A percentile compares a stretch with the other conserved stretches of the same genome.
Evolutionary conservation across 129 eudicot species (phyloP).

Genomic region (Saussurea involucrata): DNA sequence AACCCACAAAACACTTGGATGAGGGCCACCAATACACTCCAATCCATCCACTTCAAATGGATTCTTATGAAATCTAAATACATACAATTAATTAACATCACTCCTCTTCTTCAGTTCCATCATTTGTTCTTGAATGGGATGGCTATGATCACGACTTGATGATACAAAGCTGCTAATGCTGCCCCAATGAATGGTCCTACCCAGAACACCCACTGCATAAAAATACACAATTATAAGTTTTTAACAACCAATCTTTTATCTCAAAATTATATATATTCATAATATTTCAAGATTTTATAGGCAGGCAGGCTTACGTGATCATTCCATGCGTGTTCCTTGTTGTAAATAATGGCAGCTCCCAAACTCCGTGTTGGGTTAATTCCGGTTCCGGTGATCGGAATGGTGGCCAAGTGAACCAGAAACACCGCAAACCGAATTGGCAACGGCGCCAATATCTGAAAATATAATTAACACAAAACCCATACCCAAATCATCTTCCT

Average conservation of each 20-base stretch:
- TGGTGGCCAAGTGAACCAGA: conserved; percentile 80
- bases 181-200: conserved; percentile 88
- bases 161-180: conserved; percentile 74
- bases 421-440: conserved; percentile 86
- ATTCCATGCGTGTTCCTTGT: conserved; percentile 69
- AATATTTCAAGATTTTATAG: background rate
- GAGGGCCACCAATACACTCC: background rate
- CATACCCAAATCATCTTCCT: background rate
- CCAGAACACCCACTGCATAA: conserved; percentile 82
- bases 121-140: conserved; percentile 65
- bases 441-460: conserved; percentile 75
- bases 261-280: background rate
- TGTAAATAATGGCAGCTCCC: conserved; percentile 84
- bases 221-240: background rate
- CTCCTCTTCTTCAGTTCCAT: background rate
- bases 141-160: conserved; percentile 73
- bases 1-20: background rate
- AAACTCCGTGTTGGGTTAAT: conserved; percentile 87
- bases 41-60: background rate
- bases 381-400: conserved; percentile 78
- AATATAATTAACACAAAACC: background rate
- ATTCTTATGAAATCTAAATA: background rate
- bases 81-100: background rate
- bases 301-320: conserved; percentile 55
- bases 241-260: background rate